Percentiles rank a stretch among this genome's conserved stretches.
These are phyloP conservation scores for Agaricus subrufescens DNA, from an alignment of 768 basidiomycete species.

Conservation along the genomic window DNA sequence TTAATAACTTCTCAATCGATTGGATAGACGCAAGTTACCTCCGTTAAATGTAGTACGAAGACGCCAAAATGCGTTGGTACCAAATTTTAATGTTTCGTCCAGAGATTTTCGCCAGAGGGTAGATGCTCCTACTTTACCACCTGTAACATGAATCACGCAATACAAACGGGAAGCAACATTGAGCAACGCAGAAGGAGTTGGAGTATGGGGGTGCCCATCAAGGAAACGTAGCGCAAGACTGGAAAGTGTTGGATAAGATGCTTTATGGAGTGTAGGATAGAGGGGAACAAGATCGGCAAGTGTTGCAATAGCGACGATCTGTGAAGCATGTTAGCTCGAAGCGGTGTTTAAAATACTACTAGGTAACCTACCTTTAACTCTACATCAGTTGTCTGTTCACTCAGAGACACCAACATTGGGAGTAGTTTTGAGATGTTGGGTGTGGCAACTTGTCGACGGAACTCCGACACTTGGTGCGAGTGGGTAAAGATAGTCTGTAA, in stretches of 20 bases:
- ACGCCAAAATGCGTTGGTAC: constrained; percentile 55
- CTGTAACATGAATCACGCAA: constrained; percentile 59
- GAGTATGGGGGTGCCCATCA: constrained; percentile 44
- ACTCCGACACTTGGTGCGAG: constrained; percentile 63
- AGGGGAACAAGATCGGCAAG: constrained; percentile 52
- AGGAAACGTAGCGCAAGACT: constrained; percentile 52
- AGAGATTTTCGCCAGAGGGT: constrained; percentile 72
- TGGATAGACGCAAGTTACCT: constrained; percentile 21
- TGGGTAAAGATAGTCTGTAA: constrained; percentile 55
- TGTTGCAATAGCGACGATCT: constrained; percentile 44
- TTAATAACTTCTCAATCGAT: not conserved
- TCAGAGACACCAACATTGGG: constrained; percentile 47
- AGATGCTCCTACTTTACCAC: constrained; percentile 74
- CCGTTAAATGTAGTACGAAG: constrained; percentile 57
- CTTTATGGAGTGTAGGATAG: constrained; percentile 65
- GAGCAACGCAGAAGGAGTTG: constrained; percentile 34
- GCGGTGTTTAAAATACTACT: not conserved
- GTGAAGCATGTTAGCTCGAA: not conserved
- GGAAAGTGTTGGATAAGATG: constrained; percentile 48
- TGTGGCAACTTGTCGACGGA: constrained; percentile 71
- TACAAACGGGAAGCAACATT: constrained; percentile 55
- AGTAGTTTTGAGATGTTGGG: constrained; percentile 75
- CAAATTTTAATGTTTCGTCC: constrained; percentile 63
- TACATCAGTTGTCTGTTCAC: constrained; percentile 43
- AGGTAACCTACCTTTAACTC: constrained; percentile 48